Conservation (phyloP, 192 early-diverging fungal species). For the Nowakowskiella sp. region DNA sequence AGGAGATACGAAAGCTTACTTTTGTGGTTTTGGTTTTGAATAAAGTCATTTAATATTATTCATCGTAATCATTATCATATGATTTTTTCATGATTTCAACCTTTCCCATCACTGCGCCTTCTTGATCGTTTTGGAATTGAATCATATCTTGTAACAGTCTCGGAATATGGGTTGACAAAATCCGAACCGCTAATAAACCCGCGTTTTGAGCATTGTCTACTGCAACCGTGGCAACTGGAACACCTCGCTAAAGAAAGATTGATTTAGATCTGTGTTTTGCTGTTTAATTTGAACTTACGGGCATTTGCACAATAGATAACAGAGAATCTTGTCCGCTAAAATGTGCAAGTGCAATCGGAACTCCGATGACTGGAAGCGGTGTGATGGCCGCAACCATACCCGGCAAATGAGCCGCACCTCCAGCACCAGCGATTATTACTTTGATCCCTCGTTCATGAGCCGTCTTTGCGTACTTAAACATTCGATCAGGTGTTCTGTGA, state of each 20-base stretch:
- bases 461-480: constrained; percentile 84
- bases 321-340: constrained; percentile 96
- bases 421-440: constrained; percentile 96
- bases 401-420: constrained; percentile 96
- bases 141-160: constrained; percentile 69
- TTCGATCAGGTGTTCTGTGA: constrained; percentile 87
- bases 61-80: too few species aligned
- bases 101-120: constrained; percentile 80
- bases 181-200: constrained; percentile 85
- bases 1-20: background rate
- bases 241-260: constrained; percentile 64
- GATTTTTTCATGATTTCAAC: constrained; percentile 69
- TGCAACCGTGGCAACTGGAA: constrained; percentile 97
- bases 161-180: constrained; percentile 73
- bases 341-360: constrained; percentile 85
- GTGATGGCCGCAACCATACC: constrained; percentile 99
- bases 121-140: constrained; percentile 73
- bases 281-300: constrained; percentile 47
- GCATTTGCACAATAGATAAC: constrained; percentile 99
- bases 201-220: constrained; percentile 98
- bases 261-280: background rate
- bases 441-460: constrained; percentile 87
- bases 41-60: too few species aligned
- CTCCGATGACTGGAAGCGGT: constrained; percentile 94
- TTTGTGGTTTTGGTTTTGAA: too few species aligned